Percentiles rank a stretch among this genome's conserved stretches.
Conservation (phyloP, 768 basidiomycete genomes). For the Hygrocybe coccinea region DNA sequence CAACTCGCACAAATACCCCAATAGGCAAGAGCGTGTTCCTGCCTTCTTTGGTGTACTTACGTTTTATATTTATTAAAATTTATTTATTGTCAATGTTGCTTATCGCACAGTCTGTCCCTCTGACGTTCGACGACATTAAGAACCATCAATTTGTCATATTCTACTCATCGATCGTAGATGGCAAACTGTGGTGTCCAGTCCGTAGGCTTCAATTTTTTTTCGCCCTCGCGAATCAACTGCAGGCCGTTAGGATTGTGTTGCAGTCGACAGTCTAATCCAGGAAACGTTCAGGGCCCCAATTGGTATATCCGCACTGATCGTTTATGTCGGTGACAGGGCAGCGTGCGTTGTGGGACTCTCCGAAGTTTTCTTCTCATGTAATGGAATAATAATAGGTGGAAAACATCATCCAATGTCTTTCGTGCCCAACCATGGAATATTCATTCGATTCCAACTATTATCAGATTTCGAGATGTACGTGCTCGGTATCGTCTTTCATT, state of each 20-base stretch:
- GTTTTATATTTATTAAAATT: too few relatives aligned
- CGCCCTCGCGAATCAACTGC: not conserved
- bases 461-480: conserved; percentile 55
- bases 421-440: conserved; percentile 62
- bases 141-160: conserved; percentile 60
- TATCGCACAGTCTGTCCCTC: conserved; percentile 21
- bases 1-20: too few relatives aligned
- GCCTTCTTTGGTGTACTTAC: too few relatives aligned
- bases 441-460: conserved; percentile 58
- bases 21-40: too few relatives aligned
- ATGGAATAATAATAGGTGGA: conserved; percentile 52
- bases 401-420: conserved; percentile 49
- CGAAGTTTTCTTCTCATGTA: not conserved
- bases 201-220: conserved; percentile 17
- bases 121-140: conserved; percentile 29
- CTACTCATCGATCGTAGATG: conserved; percentile 61
- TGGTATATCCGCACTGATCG: conserved; percentile 52
- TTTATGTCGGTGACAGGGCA: conserved; percentile 62
- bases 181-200: conserved; percentile 69
- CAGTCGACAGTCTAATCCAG: conserved; percentile 52
- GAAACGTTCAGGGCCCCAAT: conserved; percentile 42
- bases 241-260: conserved; percentile 52
- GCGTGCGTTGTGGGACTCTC: conserved; percentile 44
- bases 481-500: conserved; percentile 5
- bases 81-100: conserved; percentile 17